Evolutionary conservation across 2,329 filamentous ascomycete species (phyloP), one percentile per base, ranked within the genome.

Genomic region (Aspergillus chevalieri): DNA sequence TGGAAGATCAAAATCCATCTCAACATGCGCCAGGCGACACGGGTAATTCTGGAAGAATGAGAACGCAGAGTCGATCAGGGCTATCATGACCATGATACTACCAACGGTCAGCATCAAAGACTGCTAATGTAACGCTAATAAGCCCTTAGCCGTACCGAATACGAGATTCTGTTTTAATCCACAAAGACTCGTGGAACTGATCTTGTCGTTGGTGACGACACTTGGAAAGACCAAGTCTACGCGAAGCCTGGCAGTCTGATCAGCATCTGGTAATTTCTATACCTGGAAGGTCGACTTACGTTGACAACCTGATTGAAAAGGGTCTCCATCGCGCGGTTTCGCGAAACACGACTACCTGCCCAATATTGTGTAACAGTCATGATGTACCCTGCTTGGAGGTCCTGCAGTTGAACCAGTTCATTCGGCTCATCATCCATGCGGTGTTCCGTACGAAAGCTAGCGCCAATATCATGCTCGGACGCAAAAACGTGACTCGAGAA

Each of bases 41-140:
- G 73, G 73, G 47, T 69, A 74, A 43, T 75, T 74, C 34, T 70
- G 67, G 50, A 68, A 75, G 51, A 75, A 75, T 2, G 63, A 66
- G 49, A 75, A 72, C 9, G 73, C 72, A 45, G 66, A 72, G 54
- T 75, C 73, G 8, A 75, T 57, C 3, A 72, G 60, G 0, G 65
- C 65, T n/a, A 75, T 65, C 3, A 69, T 62, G 38, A 59, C 65
- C 34, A 74, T 68, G 3, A 69, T 67, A 14, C 72, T 74, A 26
- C 3, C 26, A 30, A 30, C 9, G 9, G 12, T 5, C 15, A 5
- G 8, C 9, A 14, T 61, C 42, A 62, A 21, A 14, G 7, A 8
- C 15, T 5, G 6, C 10, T 4, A 3, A 8, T 7, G 15, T 8
- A 24, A 3, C 2, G 12, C 3, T 47, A 17, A 12, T 1, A 39